phyloP scores from a whole-genome alignment of 2,329 filamentous ascomycete species.

The Sphaerulina musiva region DNA sequence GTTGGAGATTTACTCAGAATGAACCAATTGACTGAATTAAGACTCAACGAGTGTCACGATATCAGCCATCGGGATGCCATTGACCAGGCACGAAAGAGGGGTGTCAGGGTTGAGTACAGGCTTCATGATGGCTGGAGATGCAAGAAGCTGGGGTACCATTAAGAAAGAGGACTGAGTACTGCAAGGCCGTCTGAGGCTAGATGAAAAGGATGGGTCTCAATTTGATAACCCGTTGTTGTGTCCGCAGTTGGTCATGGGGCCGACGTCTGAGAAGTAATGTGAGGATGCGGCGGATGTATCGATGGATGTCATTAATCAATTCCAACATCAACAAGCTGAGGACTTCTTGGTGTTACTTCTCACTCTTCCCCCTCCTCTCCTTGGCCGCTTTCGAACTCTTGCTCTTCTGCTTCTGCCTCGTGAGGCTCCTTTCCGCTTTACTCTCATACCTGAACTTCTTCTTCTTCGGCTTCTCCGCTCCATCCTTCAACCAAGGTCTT shows the following conservation, averaged over 20 bases:
- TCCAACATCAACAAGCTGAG: too few relatives aligned
- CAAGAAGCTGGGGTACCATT: too few relatives aligned
- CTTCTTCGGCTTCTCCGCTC: conserved; percentile 54
- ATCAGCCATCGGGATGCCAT: conserved; percentile 37
- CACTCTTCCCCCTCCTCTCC: conserved; percentile 2
- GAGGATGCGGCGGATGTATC: too few relatives aligned
- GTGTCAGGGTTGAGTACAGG: conserved; percentile 25
- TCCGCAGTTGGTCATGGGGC: too few relatives aligned
- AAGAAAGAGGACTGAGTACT: too few relatives aligned
- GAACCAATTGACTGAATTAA: conserved; percentile 28
- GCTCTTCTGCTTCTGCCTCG: conserved; percentile 56
- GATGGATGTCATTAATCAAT: too few relatives aligned
- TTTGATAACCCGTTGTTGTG: too few relatives aligned
- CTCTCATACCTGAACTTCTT: conserved; percentile 92
- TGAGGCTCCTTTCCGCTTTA: conserved; percentile 68
- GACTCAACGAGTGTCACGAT: conserved; percentile 33
- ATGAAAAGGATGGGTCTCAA: too few relatives aligned
- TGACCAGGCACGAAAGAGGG: conserved; percentile 36
- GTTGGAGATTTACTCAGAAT: conserved; percentile 34
- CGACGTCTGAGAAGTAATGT: too few relatives aligned
- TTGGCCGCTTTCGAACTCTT: conserved; percentile 63
- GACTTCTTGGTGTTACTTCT: background rate
- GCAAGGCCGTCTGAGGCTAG: too few relatives aligned
- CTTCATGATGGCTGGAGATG: too few relatives aligned
- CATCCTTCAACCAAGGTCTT: conserved; percentile 48